Evolutionary conservation across 176 grass and related monocot species (phyloP).

Genomic region (Rhipidocladum racemiflorum): DNA sequence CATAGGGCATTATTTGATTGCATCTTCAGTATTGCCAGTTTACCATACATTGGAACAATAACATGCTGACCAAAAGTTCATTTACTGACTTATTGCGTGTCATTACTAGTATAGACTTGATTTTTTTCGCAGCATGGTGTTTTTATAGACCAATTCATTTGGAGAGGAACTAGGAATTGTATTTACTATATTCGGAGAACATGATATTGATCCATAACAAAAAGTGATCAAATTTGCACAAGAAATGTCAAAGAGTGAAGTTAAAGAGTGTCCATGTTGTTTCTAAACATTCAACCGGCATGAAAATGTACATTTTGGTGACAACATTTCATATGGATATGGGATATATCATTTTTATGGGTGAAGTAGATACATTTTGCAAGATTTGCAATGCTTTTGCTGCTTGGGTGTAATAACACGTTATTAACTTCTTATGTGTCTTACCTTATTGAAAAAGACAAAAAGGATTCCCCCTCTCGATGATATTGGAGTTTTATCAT

Average conservation of each 20-base stretch:
- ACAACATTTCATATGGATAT: not conserved
- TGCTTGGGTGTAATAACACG: not conserved
- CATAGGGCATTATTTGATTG: not conserved
- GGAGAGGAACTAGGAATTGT: not conserved
- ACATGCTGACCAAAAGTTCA: not conserved
- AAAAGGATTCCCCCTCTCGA: not conserved
- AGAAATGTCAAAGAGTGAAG: not conserved
- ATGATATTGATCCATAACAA: not conserved
- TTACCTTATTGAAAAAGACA: not conserved
- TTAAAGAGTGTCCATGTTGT: not conserved
- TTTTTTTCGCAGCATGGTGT: not conserved
- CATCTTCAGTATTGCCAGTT: not conserved
- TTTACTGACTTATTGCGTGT: not conserved
- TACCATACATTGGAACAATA: not conserved
- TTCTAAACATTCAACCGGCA: not conserved
- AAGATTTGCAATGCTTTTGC: not conserved
- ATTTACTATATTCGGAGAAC: not conserved
- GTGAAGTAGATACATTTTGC: not conserved
- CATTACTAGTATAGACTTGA: not conserved
- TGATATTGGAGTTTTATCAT: not conserved
- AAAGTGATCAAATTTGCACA: not conserved
- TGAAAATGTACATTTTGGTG: not conserved
- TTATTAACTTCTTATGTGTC: not conserved
- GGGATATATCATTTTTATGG: not conserved
- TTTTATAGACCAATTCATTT: not conserved